A percentile compares a stretch with the other conserved stretches of the same genome.
phyloP scores from a whole-genome alignment of 2,329 filamentous ascomycete genomes.

The Penicillium psychrosexuale region DNA sequence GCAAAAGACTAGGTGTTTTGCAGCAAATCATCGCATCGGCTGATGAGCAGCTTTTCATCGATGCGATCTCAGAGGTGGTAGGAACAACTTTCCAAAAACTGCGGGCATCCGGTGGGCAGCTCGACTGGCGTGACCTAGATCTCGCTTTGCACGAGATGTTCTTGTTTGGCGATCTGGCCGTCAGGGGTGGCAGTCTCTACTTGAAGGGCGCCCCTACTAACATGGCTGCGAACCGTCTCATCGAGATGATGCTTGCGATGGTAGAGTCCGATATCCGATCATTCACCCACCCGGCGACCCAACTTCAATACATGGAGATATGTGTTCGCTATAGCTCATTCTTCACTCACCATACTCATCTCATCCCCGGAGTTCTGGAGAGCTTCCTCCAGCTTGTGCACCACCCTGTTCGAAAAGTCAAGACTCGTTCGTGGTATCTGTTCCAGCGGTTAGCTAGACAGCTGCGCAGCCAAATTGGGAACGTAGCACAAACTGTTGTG shows the following conservation, averaged over 20 bases:
- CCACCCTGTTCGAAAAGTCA: slow-evolving; percentile 80
- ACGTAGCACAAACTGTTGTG: slow-evolving; percentile 87
- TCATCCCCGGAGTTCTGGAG: slow-evolving; percentile 83
- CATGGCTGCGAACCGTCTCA: slow-evolving; percentile 73
- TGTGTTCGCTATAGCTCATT: slow-evolving; percentile 91
- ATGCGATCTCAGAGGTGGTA: slow-evolving; percentile 84
- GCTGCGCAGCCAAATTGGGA: slow-evolving; percentile 76
- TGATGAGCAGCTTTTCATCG: slow-evolving; percentile 82
- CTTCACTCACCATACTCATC: slow-evolving; percentile 78
- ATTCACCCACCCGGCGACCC: slow-evolving; percentile 84
- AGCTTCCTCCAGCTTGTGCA: slow-evolving; percentile 90
- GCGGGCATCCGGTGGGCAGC: slow-evolving; percentile 66
- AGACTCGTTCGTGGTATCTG: slow-evolving; percentile 91
- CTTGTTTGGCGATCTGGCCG: slow-evolving; percentile 89
- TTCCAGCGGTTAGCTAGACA: slow-evolving; percentile 92
- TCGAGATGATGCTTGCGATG: slow-evolving; percentile 94
- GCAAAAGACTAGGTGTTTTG: slow-evolving; percentile 82
- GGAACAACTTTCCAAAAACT: slow-evolving; percentile 80
- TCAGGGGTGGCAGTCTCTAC: slow-evolving; percentile 82
- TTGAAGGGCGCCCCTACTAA: slow-evolving; percentile 78
- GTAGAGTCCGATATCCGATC: slow-evolving; percentile 84
- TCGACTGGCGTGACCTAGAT: slow-evolving; percentile 95
- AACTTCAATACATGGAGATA: slow-evolving; percentile 97
- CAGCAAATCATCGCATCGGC: slow-evolving; percentile 91
- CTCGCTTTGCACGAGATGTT: slow-evolving; percentile 94